phyloP scores from a whole-genome alignment of 1,284 basidiomycete species.

The Ustilago bromivora region DNA sequence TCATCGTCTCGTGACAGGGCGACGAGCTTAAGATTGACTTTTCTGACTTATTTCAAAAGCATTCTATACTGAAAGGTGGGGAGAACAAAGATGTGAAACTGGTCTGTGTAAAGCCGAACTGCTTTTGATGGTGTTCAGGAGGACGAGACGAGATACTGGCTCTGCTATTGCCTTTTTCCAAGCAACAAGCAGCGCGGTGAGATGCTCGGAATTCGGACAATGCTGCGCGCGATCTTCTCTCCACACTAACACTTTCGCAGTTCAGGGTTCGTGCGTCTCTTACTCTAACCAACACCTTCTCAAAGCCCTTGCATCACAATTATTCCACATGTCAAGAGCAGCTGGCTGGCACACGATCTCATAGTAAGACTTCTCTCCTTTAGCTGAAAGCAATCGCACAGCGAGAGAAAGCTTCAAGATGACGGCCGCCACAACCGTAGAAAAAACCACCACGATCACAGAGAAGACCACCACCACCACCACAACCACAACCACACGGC shows the following conservation, averaged over 20 bases:
- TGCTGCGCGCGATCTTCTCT: not conserved
- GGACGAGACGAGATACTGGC: not conserved
- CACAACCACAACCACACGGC: not conserved
- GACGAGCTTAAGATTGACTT: not conserved
- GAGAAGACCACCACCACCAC: constrained; percentile 1
- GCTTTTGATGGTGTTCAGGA: not conserved
- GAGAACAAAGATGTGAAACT: too few relatives aligned
- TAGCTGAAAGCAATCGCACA: too few relatives aligned
- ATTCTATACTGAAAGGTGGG: not conserved
- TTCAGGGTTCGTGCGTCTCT: not conserved
- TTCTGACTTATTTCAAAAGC: not conserved
- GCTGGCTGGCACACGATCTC: not conserved
- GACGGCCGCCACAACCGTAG: not conserved
- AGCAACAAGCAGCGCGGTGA: not conserved
- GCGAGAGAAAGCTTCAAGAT: not conserved
- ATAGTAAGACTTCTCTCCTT: not conserved
- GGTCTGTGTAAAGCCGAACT: too few relatives aligned
- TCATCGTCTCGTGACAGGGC: not conserved
- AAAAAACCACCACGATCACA: not conserved
- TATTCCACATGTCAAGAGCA: not conserved
- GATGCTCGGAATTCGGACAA: not conserved
- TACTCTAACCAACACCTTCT: not conserved
- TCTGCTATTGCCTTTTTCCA: not conserved
- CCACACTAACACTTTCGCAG: not conserved
- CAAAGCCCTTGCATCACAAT: not conserved